phyloP scores from a whole-genome alignment of 108 stramenopile species.

The Skeletonema marinoi region DNA sequence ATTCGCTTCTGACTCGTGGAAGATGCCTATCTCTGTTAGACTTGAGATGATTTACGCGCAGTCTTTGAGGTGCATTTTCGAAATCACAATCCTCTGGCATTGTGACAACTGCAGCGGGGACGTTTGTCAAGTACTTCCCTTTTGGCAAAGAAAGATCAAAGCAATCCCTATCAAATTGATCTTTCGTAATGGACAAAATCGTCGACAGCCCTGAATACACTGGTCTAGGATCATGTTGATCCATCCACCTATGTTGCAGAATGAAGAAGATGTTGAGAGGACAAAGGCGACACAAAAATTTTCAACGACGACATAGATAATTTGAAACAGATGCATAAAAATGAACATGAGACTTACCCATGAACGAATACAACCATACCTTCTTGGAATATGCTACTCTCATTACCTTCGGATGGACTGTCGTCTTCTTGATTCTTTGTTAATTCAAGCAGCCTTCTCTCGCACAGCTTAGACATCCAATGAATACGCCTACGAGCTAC shows the following conservation, averaged over 20 bases:
- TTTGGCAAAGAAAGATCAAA: slow-evolving; percentile 8
- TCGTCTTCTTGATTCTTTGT: neutral
- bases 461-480: slow-evolving; percentile 22
- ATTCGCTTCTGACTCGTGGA: neutral
- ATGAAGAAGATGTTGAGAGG: too few relatives aligned
- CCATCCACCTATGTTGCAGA: slow-evolving; percentile 20
- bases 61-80: neutral
- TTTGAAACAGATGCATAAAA: too few relatives aligned
- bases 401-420: neutral
- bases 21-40: neutral
- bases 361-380: slow-evolving; percentile 40
- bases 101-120: neutral
- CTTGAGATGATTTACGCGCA: neutral
- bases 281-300: too few relatives aligned
- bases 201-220: slow-evolving; percentile 22
- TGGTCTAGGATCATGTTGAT: slow-evolving; percentile 8
- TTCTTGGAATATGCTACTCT: neutral
- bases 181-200: slow-evolving; percentile 1
- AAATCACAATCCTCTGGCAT: neutral
- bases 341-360: neutral
- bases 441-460: slow-evolving; percentile 1
- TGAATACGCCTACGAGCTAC: slow-evolving; percentile 38
- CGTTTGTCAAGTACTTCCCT: slow-evolving; percentile 13
- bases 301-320: too few relatives aligned
- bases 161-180: slow-evolving; percentile 2